Base-by-base conservation (phyloP, 192 early-diverging fungal species). In the Entomortierella beljakovae region DNA sequence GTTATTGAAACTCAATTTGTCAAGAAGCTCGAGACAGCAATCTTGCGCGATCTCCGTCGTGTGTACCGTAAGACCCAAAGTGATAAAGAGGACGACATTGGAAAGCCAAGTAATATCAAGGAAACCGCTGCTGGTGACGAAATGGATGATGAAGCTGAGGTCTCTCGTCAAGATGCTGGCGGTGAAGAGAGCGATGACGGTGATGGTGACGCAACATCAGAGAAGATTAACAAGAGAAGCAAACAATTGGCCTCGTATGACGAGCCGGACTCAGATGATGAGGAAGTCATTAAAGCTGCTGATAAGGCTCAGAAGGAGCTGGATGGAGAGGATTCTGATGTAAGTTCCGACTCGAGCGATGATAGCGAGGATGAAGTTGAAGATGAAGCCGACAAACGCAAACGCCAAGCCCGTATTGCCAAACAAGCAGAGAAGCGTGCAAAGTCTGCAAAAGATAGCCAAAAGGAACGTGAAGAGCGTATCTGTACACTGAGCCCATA, bases 251-350 rank as follows among this genome's bases (percentile, higher is more conserved):
- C 90, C 16, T 88, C 88, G 6, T 96, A 97, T 62, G 94, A 97
- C 38, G 94, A 74, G 9, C 90, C 90, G 0, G 95, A 98, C 57
- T 93, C 95, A n/a, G 95, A 96, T 32, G 96, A 95, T 76, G 82
- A 91, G 75, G 88, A 86, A 60, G 57, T 76, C 13, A 81, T 85
- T 31, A 68, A 86, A 38, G 62, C 63, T 6, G 68, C 65, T 18
- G 74, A 85, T 49, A 81, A 79, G 66, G 69, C 61, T 28, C 46
- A 61, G 59, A 71, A 63, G 50, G 84, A 66, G 29, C 74, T 72
- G 31, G 80, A 86, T 51, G 81, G 61, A 10, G 68, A 72, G 22
- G 80, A 87, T 56, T 73, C 76, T 16, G 77, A 85, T 51, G 77
- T 67, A 15, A 58, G 59, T n/a, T 70, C 71, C 22, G 73, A 76